Conservation (phyloP, 1,139 yeast genomes). For the Geotrichum cucujoidarum region DNA sequence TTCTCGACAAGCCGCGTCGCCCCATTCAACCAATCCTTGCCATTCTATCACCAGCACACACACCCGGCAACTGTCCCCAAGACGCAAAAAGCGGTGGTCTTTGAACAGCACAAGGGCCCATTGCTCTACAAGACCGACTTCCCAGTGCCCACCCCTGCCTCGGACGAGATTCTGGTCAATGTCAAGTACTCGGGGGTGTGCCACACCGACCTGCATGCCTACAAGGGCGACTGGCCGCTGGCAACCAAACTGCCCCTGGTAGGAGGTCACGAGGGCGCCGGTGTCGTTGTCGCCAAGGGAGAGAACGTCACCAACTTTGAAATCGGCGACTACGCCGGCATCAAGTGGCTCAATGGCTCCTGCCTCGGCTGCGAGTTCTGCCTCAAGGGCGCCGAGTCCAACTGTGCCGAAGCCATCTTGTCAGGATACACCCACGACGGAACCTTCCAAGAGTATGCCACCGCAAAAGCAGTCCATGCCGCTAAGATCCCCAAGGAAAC, state of each 20-base stretch:
- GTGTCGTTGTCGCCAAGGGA: slow-evolving; percentile 72
- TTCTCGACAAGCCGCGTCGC: not conserved
- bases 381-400: slow-evolving; percentile 61
- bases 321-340: slow-evolving; percentile 72
- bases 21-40: not conserved
- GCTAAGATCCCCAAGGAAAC: slow-evolving; percentile 67
- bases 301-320: slow-evolving; percentile 62
- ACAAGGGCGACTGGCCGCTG: slow-evolving; percentile 71
- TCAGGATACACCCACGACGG: slow-evolving; percentile 82
- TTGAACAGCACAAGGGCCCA: slow-evolving; percentile 64
- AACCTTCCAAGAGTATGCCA: slow-evolving; percentile 77
- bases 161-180: slow-evolving; percentile 57
- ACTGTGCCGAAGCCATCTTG: slow-evolving; percentile 61
- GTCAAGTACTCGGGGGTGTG: slow-evolving; percentile 65
- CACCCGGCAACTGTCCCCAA: slow-evolving; percentile 42
- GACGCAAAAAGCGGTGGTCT: slow-evolving; percentile 67
- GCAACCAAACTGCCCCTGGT: slow-evolving; percentile 62
- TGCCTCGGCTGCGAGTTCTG: slow-evolving; percentile 73
- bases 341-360: slow-evolving; percentile 67
- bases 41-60: not conserved
- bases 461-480: slow-evolving; percentile 83
- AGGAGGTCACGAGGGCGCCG: slow-evolving; percentile 88
- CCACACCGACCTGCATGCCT: slow-evolving; percentile 66
- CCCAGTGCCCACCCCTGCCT: slow-evolving; percentile 57
- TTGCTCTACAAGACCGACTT: slow-evolving; percentile 52